Base-by-base conservation (phyloP, 2,329 filamentous ascomycete species). In the Ascochyta pisi region DNA sequence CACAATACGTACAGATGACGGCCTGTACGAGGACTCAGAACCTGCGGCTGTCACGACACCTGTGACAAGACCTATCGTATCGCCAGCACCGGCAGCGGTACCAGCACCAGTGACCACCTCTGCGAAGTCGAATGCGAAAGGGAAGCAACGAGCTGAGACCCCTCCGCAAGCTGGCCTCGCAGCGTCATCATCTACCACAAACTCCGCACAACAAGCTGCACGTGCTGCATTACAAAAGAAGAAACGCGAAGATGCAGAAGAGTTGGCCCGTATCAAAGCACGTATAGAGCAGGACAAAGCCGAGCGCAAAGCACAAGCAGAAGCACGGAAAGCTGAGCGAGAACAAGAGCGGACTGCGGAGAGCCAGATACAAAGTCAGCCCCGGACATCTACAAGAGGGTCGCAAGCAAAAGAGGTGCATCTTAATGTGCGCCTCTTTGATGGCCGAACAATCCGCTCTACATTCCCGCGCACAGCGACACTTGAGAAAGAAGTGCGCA, bases 361-460 rank as follows among this genome's bases (percentile, higher is more conserved):
- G 13, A 39, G 59, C 10, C 53, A 35, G 34, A 40, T 43, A 6
- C 56, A 57, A 39, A 50, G 33, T 10, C 56, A 45, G 7, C 46
- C 34, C 29, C 56, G 46, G 44, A 35, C 46, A 52, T 68, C 63
- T 34, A 72, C 68, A 53, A 63, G 50, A 43, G 67, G 66, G 15
- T 69, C 70, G 7, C 69, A 69, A 60, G 50, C 74, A 65, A 64
- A 65, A 54, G 63, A 64, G 8, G 70, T 76, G 12, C 65, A 70
- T 16, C 78, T 97, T 1, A 91, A 95, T 67, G 85, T 96, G 16
- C 86, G 93, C 7, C 81, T 96, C 0, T 90, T 96, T 53, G 92
- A 97, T 69, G 94, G 94, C 9, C 88, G 87, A 10, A 92, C 87
- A 1, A 84, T 97, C 16, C 86, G 92, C 37, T 84, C 82, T 3